A percentile compares a stretch with the other conserved stretches of the same genome.
Evolutionary conservation across 202 grass and related monocot genomes (phyloP).

Genomic region (Schoenoplectus tabernaemontani): DNA sequence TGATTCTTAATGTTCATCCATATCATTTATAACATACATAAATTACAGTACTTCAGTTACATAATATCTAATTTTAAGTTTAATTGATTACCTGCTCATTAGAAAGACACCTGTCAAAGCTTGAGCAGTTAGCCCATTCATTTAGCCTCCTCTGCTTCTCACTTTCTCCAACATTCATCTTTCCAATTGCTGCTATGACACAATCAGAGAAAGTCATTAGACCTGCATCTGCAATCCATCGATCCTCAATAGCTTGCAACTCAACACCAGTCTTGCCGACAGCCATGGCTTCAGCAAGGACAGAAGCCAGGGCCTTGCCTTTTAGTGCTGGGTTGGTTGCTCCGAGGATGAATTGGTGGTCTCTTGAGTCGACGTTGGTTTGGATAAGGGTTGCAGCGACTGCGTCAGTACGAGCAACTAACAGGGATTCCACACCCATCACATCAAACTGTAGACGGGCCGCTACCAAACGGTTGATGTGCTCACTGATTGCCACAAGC

Average conservation of each 20-base stretch:
- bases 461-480: slow-evolving; percentile 85
- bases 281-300: slow-evolving; percentile 48
- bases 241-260: slow-evolving; percentile 72
- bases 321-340: slow-evolving; percentile 44
- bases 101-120: slow-evolving; percentile 45
- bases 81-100: slow-evolving; percentile 31
- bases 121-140: slow-evolving; percentile 48
- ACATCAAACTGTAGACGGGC: slow-evolving; percentile 90
- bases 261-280: slow-evolving; percentile 45
- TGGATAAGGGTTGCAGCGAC: slow-evolving; percentile 83
- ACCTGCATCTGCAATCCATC: slow-evolving; percentile 48
- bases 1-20: too few relatives aligned
- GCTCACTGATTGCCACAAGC: slow-evolving; percentile 63
- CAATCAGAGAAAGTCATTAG: slow-evolving; percentile 73
- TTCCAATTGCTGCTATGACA: slow-evolving; percentile 40
- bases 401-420: slow-evolving; percentile 73
- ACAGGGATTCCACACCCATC: slow-evolving; percentile 81
- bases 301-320: slow-evolving; percentile 30
- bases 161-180: slow-evolving; percentile 13
- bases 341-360: slow-evolving; percentile 92
- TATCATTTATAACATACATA: neutral
- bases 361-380: slow-evolving; percentile 74
- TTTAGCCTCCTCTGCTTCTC: slow-evolving; percentile 52
- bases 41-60: neutral
- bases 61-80: neutral